Percentiles rank a stretch among this genome's conserved stretches.
Evolutionary conservation across 2,329 filamentous ascomycete species (phyloP).

Genomic region (Torrubiella hemipterigena): DNA sequence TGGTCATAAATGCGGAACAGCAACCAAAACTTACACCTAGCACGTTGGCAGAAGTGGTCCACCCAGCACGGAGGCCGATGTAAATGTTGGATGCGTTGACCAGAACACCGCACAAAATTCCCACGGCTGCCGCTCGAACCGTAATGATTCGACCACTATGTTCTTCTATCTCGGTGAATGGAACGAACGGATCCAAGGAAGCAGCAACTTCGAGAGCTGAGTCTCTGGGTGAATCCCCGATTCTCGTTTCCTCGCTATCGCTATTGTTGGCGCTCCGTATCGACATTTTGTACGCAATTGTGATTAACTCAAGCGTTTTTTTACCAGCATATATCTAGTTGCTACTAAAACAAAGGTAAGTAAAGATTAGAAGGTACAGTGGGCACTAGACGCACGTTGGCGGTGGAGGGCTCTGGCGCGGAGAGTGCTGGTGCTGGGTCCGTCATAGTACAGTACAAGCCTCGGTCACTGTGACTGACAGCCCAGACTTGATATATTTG

Average conservation of each 20-base stretch:
- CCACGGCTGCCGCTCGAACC: neutral
- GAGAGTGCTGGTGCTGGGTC: no score
- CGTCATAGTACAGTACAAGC: no score
- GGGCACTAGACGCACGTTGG: no score
- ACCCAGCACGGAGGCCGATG: slow-evolving; percentile 4
- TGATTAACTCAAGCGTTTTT: no score
- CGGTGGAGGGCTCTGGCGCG: no score
- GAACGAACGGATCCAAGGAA: neutral
- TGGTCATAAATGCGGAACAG: neutral
- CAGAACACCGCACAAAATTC: slow-evolving; percentile 2
- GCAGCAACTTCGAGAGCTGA: neutral
- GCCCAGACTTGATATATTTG: no score
- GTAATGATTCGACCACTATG: neutral
- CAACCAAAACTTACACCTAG: neutral
- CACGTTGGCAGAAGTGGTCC: slow-evolving; percentile 4
- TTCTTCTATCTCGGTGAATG: neutral
- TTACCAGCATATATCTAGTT: no score
- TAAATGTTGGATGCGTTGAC: slow-evolving; percentile 5
- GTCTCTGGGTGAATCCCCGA: neutral
- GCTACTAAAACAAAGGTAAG: no score
- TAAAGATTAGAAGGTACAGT: no score
- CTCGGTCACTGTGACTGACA: no score
- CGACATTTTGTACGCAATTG: neutral
- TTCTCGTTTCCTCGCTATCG: slow-evolving; percentile 1
- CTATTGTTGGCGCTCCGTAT: neutral